Evolutionary conservation across 345 rosid genomes (phyloP), one percentile per base, ranked within the genome.

Genomic region (Eucalyptus regnans): DNA sequence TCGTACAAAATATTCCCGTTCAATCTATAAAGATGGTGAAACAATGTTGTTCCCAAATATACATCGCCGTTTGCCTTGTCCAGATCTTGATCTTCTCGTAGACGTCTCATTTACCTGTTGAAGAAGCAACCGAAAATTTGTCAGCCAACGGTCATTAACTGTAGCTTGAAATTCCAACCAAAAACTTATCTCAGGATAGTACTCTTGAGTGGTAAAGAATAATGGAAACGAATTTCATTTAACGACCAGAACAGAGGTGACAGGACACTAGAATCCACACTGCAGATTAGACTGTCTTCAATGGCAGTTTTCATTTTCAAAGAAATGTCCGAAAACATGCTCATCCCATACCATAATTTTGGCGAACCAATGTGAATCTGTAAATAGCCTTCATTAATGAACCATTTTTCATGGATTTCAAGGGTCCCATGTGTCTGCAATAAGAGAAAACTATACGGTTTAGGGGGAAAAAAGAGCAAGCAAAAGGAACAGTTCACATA

Each of bases 381-480:
- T 94, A 92, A 66, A 98, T 93, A 76, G 96, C 97, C 89, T 96
- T 98, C 50, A 94, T 50, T 7, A 98, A 93, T 64, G 95, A 93
- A 88, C 98, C 99, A 50, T 93, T 90, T 88, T 90, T 94, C 95
- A 93, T 92, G 86, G 94, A 94, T 90, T 93, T 94, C 93, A 97
- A 90, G 33, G 98, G 87, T 87, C 99, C 98, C 98, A 96, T 97
- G 89, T 96, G 98, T 80, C 99, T 98, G 92, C 86, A 84, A 71
- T 52, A 33, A 29, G 23, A 41, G 20, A 64, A 43, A 86, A 52
- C 37, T 60, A 22, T 3, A 41, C 20, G 46, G 76, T 16, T 84
- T 49, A 84, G 64, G 10, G 17, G 17, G 46, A 18, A 37, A 71
- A 71, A 71, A 18, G 27, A 71, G 46, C 83, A 37, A 71, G 27